Conservation (phyloP, 192 early-diverging fungal genomes). For the Gryganskiella cystojenkinii region DNA sequence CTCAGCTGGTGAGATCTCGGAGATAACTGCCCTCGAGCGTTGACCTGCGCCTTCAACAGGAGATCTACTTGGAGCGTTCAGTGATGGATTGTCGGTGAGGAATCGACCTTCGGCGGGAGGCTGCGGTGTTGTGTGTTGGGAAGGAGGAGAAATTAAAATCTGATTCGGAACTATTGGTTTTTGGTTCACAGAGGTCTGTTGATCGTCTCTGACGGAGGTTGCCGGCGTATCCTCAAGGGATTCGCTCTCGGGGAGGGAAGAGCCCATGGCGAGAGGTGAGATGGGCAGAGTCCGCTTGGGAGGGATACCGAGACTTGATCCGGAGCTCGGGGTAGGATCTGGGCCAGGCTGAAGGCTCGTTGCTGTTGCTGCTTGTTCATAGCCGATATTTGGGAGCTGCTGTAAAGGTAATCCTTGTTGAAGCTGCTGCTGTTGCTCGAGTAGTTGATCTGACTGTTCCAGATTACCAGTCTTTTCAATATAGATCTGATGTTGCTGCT, state of each 20-base stretch:
- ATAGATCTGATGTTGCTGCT: no score
- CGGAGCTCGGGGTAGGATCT: neutral
- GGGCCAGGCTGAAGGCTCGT: neutral
- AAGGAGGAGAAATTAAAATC: no score
- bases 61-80: neutral
- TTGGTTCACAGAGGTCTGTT: neutral
- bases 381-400: no score
- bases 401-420: no score
- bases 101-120: neutral
- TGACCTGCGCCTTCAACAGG: constrained; percentile 10
- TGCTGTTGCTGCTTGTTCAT: no score
- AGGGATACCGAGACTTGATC: neutral
- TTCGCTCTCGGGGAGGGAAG: constrained; percentile 5
- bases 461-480: no score
- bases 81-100: neutral
- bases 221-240: neutral
- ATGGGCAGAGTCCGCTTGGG: constrained; percentile 36
- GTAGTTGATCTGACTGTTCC: no score
- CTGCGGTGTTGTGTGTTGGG: neutral
- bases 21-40: constrained; percentile 24
- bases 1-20: constrained; percentile 25
- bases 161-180: no score
- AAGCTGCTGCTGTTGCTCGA: no score
- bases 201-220: neutral
- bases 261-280: constrained; percentile 27